A percentile compares a stretch with the other conserved stretches of the same genome.
These are phyloP conservation scores for Tulasnella calospora DNA, from an alignment of 768 basidiomycete genomes.

Conservation along the genomic window DNA sequence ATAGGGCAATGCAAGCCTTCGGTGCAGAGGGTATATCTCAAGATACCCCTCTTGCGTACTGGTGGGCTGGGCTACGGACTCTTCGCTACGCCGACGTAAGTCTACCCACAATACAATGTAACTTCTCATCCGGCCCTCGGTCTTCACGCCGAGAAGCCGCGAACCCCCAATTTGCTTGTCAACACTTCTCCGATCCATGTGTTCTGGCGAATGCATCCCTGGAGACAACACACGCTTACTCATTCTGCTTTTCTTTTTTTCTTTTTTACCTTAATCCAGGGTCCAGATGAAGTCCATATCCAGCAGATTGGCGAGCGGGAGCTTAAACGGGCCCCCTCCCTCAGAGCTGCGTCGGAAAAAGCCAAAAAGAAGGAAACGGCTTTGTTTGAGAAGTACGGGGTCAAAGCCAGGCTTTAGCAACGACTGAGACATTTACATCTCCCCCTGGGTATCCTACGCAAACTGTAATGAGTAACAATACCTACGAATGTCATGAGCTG, in stretches of 20 bases:
- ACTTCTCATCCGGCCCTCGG: not conserved
- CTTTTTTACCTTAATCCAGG: conserved; percentile 27
- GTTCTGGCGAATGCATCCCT: not conserved
- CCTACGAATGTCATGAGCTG: not conserved
- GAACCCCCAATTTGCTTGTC: not conserved
- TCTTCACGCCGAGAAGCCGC: not conserved
- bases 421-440: not conserved
- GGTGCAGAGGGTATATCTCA: conserved; percentile 96
- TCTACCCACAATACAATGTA: conserved; percentile 25
- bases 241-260: not conserved
- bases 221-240: conserved; percentile 11
- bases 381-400: conserved; percentile 34
- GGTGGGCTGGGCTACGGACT: conserved; percentile 78
- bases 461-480: not conserved
- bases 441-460: not conserved
- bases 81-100: conserved; percentile 81
- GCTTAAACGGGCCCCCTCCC: conserved; percentile 64
- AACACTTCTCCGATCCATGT: conserved; percentile 26
- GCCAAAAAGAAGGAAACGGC: conserved; percentile 57
- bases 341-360: conserved; percentile 53
- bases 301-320: conserved; percentile 92
- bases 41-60: conserved; percentile 73
- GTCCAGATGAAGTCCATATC: conserved; percentile 69
- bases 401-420: conserved; percentile 26
- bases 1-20: conserved; percentile 92